Conservation (phyloP, 2,329 filamentous ascomycete genomes). For the Bipolaris cookei region DNA sequence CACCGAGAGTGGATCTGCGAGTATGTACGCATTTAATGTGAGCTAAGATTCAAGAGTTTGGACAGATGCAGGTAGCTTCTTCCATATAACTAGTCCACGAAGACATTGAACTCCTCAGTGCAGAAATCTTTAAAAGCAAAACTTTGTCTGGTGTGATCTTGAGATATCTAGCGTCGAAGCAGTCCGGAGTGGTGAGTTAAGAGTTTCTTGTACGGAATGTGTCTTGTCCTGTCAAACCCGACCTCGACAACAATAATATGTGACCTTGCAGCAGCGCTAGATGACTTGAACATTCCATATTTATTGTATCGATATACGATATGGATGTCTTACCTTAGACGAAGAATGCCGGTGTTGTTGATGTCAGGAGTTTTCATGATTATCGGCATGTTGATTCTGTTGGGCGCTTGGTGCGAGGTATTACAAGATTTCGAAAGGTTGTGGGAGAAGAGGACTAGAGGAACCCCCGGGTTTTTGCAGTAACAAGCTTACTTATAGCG, state of each 20-base stretch:
- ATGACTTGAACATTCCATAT: not conserved
- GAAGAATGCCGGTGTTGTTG: not conserved
- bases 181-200: not conserved
- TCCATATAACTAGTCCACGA: slow-evolving; percentile 17
- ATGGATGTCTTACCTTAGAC: not conserved
- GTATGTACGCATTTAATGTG: not conserved
- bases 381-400: not conserved
- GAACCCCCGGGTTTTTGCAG: not conserved
- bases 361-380: not conserved
- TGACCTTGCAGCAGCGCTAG: not conserved
- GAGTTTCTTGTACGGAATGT: slow-evolving; percentile 1
- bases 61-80: not conserved
- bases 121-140: not conserved
- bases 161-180: not conserved
- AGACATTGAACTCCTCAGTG: slow-evolving; percentile 2
- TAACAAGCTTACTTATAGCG: not conserved
- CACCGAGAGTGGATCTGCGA: not conserved
- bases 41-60: not conserved
- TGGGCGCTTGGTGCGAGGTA: no score
- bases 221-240: not conserved
- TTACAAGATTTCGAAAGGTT: not conserved
- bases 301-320: not conserved
- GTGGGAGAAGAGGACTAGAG: not conserved
- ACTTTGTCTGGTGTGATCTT: not conserved
- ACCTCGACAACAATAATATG: slow-evolving; percentile 1